phyloP scores from a whole-genome alignment of 768 basidiomycete genomes.

The Leccinum ochraceum region DNA sequence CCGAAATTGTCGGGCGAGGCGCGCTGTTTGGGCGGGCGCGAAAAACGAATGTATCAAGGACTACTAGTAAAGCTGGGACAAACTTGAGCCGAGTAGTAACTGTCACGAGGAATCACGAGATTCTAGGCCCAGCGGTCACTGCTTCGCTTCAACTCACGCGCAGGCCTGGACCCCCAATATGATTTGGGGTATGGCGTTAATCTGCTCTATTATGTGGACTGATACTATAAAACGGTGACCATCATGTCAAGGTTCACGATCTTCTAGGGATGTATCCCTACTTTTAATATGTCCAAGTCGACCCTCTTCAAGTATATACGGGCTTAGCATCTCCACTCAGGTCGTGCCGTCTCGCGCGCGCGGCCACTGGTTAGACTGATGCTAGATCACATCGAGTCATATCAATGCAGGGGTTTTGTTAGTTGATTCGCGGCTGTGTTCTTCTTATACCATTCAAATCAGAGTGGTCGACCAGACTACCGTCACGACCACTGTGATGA shows the following conservation, averaged over 20 bases:
- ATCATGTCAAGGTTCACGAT: slow-evolving; percentile 19
- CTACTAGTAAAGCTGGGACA: too few species aligned
- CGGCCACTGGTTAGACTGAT: background rate
- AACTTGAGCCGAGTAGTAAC: too few species aligned
- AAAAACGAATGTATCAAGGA: too few species aligned
- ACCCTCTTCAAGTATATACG: slow-evolving; percentile 51
- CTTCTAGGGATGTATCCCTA: slow-evolving; percentile 48
- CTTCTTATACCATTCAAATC: slow-evolving; percentile 31
- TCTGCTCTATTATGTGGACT: background rate
- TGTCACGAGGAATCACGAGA: too few species aligned
- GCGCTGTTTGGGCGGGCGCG: too few species aligned
- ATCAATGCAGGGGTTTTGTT: slow-evolving; percentile 49
- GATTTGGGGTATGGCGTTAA: too few species aligned
- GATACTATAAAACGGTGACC: too few species aligned
- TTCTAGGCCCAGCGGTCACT: too few species aligned
- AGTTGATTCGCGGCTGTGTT: slow-evolving; percentile 48
- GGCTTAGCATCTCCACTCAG: slow-evolving; percentile 42
- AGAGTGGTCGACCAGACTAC: slow-evolving; percentile 47
- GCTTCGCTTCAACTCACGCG: too few species aligned
- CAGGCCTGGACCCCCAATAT: too few species aligned
- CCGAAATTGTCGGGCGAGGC: too few species aligned
- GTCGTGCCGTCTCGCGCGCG: too few species aligned
- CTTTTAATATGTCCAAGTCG: slow-evolving; percentile 53
- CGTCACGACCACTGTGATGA: slow-evolving; percentile 39
- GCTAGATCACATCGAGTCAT: slow-evolving; percentile 17